Evolutionary conservation across 768 basidiomycete genomes (phyloP).

Genomic region (Obba rivulosa): DNA sequence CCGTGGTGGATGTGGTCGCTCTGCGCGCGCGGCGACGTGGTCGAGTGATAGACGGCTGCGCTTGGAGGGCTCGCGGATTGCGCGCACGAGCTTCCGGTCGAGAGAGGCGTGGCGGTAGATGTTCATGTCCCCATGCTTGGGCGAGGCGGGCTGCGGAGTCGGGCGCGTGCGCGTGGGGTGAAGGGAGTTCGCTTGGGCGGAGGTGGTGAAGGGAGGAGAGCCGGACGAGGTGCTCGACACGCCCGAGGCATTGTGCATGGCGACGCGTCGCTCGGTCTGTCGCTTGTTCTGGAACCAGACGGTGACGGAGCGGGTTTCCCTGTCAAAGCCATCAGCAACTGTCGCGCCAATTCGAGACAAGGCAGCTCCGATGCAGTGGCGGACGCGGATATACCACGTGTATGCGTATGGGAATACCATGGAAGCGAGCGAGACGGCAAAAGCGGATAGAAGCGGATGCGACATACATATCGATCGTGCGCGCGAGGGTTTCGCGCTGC

Average conservation of each 20-base stretch:
- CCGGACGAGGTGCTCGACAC: background rate
- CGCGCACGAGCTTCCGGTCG: conserved; percentile 5
- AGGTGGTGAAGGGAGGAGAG: conserved; percentile 12
- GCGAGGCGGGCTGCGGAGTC: background rate
- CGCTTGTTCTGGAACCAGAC: conserved; percentile 35
- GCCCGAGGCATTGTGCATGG: background rate
- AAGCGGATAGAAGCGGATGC: conserved; percentile 1
- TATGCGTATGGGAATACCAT: conserved; percentile 4
- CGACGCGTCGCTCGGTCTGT: conserved; percentile 24
- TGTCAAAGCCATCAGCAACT: conserved; percentile 1
- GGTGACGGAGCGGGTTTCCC: conserved; percentile 25
- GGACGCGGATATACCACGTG: background rate
- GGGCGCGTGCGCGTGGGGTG: conserved; percentile 7
- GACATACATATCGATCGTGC: conserved; percentile 58
- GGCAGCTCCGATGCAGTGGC: background rate
- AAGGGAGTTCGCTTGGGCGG: conserved; percentile 11
- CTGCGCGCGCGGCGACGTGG: conserved; percentile 27
- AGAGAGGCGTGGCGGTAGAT: conserved; percentile 3
- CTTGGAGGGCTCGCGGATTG: conserved; percentile 2
- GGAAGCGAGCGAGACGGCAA: background rate
- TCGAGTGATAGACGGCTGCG: conserved; percentile 26
- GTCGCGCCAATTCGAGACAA: conserved; percentile 4
- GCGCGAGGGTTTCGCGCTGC: conserved; percentile 61
- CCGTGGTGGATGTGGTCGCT: conserved; percentile 19
- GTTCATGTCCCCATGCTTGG: conserved; percentile 3